Evolutionary conservation across 805 yeast species (phyloP), one percentile per base, ranked within the genome.

Genomic region (Saccharomycopsis oosterbeekiorum): DNA sequence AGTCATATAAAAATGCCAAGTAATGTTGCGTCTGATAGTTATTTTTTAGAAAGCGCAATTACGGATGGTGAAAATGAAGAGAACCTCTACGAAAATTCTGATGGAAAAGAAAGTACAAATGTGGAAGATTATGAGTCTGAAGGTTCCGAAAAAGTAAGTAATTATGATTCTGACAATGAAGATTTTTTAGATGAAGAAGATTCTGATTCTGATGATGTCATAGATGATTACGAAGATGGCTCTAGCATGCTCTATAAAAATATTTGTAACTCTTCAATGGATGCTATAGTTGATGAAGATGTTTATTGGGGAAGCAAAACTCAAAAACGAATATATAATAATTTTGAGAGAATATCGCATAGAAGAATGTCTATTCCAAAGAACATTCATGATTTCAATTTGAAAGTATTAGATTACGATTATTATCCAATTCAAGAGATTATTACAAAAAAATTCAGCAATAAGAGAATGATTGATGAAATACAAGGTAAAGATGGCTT

Each of bases 301-400:
- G 53, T 47, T 21, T 47, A 21, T 26, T 47, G 53, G 53, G 53
- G 53, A 47, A 47, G 53, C 53, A 47, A 47, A 26, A 26, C n/a
- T 12, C 53, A 47, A 34, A 47, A 47, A 14, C 53, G n/a, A 2
- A 47, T 47, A 47, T 47, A 47, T 14, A 47, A 24, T 47, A 47
- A 47, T 17, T 47, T 47, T 21, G 34, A 47, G 8, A 47, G 24
- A 3, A 24, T 47, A 1, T 47, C 53, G 4, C 67, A 69, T 15
- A 66, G 81, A 67, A 68, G 81, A 57, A 68, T 70, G 19, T 75
- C 81, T n/a, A 70, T 73, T 54, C 81, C 81, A 0, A 69, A 69
- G 5, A 62, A 74, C 10, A 59, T 66, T 15, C 57, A 66, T 2
- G 81, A 77, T 36, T 41, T 76, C 12, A 75, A 71, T 58, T 57